A percentile compares a stretch with the other conserved stretches of the same genome.
Evolutionary conservation across 1,139 yeast species (phyloP).

Genomic region (Geotrichum europaeum): DNA sequence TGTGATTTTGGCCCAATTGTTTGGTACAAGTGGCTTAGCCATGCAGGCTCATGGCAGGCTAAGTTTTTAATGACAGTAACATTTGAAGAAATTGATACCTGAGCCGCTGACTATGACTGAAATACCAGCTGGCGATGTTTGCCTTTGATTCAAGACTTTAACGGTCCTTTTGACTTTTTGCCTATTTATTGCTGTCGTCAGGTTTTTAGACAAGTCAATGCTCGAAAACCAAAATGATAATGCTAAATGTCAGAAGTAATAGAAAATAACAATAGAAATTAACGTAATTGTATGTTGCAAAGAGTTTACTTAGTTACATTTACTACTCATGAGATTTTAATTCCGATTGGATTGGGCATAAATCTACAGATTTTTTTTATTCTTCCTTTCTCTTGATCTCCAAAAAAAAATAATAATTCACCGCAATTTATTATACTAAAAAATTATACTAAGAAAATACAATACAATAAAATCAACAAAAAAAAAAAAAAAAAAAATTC

Average conservation of each 20-base stretch:
- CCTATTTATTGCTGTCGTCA: slow-evolving; percentile 36
- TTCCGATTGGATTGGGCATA: too few relatives aligned
- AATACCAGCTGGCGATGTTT: neutral
- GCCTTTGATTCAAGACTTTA: too few relatives aligned
- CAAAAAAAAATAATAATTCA: neutral
- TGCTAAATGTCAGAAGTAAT: too few relatives aligned
- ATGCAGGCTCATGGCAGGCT: neutral
- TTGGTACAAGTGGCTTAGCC: neutral
- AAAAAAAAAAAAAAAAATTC: neutral
- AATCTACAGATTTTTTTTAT: too few relatives aligned
- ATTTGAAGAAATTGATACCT: neutral
- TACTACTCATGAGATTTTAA: too few relatives aligned
- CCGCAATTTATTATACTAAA: neutral
- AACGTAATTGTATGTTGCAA: too few relatives aligned
- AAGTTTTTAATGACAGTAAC: neutral
- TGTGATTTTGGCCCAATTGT: neutral
- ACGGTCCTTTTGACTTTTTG: neutral
- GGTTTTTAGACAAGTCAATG: too few relatives aligned
- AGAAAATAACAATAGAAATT: too few relatives aligned
- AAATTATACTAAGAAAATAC: neutral
- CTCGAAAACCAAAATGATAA: too few relatives aligned
- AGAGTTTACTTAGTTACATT: too few relatives aligned
- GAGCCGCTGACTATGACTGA: neutral
- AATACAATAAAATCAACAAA: neutral
- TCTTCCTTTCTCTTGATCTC: too few relatives aligned